Evolutionary conservation across 306 rosid genomes (phyloP), one percentile per base, ranked within the genome.

Genomic region (Phaseolus lunatus): DNA sequence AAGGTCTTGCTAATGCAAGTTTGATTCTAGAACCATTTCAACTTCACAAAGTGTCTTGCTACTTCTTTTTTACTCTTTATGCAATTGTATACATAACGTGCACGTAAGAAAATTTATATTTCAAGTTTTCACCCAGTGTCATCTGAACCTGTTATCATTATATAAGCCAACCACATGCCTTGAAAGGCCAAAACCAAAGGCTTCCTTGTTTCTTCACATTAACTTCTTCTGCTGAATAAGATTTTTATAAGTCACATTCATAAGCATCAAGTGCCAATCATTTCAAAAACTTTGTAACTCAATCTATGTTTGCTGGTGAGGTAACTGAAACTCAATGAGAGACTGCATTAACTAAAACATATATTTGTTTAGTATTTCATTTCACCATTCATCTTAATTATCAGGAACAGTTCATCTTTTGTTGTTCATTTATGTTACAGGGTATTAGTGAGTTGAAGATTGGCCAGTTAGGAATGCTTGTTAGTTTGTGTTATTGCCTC

Each of bases 391-490:
- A 57, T 57, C 3, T 3, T 57, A 58, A n/a, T n/a, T n/a, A n/a
- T 58, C 18, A 70, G 0, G 47, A 53, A 24, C 24, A 22, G 31
- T 39, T 39, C 53, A 76, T 70, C 20, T 29, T 50, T 16, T 67
- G 62, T 70, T 58, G 19, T 9, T 53, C 48, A n/a, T 22, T 44
- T 78, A 78, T 78, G 76, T 35, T 29, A 50, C 57, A 18, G 24
- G 1, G 24, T 50, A 7, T 50, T 50, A 50, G 57, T 50, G 19
- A 18, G 57, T 8, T 50, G 13, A 8, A 18, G 9, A 18, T 50
- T 49, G 23, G 35, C 4, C 4, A 31, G 35, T 24, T 44, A 13
- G n/a, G 49, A 13, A 13, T 5, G 19, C 19, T 47, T 15, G 56
- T 49, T 49, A n/a, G 41, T 35, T 33, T 6, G 23, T 50, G 57